Conservation (phyloP, 768 basidiomycete genomes). For the Melanogaster broomeanus region DNA sequence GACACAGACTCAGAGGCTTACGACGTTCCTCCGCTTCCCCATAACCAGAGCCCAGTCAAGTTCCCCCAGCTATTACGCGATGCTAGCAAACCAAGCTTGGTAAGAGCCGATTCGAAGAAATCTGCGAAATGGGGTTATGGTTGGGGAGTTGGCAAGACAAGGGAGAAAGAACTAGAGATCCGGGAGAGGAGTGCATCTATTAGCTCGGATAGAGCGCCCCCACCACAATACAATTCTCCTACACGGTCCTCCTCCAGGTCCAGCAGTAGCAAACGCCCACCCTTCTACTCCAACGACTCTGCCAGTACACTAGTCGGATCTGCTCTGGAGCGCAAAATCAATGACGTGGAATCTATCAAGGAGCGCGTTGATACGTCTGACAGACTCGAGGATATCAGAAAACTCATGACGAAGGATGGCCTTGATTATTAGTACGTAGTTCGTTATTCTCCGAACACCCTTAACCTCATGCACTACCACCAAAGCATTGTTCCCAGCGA, state of each 20-base stretch:
- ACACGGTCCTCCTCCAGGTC: conserved; percentile 42
- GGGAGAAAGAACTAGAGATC: conserved; percentile 42
- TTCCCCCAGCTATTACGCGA: conserved; percentile 42
- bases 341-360: conserved; percentile 56
- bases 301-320: conserved; percentile 76
- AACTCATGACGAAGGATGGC: conserved; percentile 64
- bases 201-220: conserved; percentile 41
- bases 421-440: conserved; percentile 74
- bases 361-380: conserved; percentile 59
- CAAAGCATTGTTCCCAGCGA: conserved; percentile 72
- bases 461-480: conserved; percentile 10
- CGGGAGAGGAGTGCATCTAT: conserved; percentile 34
- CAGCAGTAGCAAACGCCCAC: conserved; percentile 42
- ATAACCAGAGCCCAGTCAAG: conserved; percentile 43
- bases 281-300: conserved; percentile 58
- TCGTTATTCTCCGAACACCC: not conserved
- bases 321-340: conserved; percentile 67
- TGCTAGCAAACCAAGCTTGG: conserved; percentile 44
- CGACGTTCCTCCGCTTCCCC: conserved; percentile 34
- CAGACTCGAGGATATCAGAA: conserved; percentile 61
- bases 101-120: conserved; percentile 57
- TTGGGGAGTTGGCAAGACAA: conserved; percentile 63
- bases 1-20: conserved; percentile 64
- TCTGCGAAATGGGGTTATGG: conserved; percentile 69
- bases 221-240: conserved; percentile 29